Conservation (phyloP, 352 stramenopile genomes). For the Globisporangium canariense region DNA sequence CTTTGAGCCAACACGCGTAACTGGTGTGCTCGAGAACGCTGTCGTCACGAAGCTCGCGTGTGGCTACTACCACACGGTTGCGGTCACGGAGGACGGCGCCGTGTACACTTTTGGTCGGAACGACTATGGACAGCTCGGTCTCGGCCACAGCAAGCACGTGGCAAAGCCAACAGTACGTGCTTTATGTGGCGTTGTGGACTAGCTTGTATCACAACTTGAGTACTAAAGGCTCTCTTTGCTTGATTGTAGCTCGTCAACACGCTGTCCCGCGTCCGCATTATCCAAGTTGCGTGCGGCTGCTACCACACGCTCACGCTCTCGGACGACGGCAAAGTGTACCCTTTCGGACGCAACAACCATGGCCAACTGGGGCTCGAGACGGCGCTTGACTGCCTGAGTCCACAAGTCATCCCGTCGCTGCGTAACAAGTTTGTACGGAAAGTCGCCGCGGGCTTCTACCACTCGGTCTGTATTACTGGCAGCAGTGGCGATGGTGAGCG, state of each 20-base stretch:
- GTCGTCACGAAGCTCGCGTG: conserved; percentile 78
- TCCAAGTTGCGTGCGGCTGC: conserved; percentile 79
- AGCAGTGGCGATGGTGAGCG: conserved; percentile 18
- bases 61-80: conserved; percentile 91
- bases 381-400: conserved; percentile 62
- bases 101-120: conserved; percentile 91
- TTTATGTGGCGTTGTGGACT: background rate
- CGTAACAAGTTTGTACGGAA: conserved; percentile 57
- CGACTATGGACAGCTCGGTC: conserved; percentile 91
- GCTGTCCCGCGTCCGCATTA: conserved; percentile 50
- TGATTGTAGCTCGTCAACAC: conserved; percentile 43
- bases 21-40: conserved; percentile 50
- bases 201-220: background rate
- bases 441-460: conserved; percentile 92
- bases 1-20: conserved; percentile 44
- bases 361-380: conserved; percentile 87
- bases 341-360: conserved; percentile 94
- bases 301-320: conserved; percentile 85
- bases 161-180: conserved; percentile 41
- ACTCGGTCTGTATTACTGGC: conserved; percentile 71
- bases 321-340: conserved; percentile 85
- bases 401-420: conserved; percentile 69
- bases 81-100: conserved; percentile 56
- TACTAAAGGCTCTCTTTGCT: background rate
- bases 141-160: conserved; percentile 81